A percentile compares a stretch with the other conserved stretches of the same genome.
Conservation (phyloP, 83 land plant genomes). For the Thuja plicata region DNA sequence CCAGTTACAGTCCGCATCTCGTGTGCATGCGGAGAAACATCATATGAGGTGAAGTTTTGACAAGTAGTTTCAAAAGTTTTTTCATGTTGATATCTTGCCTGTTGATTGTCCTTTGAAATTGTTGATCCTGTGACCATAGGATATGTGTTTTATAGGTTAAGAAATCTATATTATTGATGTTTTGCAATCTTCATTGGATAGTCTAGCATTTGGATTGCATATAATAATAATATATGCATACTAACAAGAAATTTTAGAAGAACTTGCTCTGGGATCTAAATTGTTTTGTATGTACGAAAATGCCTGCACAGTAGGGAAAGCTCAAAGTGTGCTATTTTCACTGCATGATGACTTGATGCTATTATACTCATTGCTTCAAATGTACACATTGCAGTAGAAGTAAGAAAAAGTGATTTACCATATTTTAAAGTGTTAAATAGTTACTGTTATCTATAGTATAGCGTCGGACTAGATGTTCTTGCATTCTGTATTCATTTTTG, state of each 20-base stretch:
- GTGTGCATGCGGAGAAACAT: constrained; percentile 84
- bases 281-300: neutral
- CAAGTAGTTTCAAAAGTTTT: neutral
- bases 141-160: neutral
- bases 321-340: neutral
- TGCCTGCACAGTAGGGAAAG: neutral
- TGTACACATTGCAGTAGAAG: neutral
- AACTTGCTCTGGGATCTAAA: neutral
- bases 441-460: neutral
- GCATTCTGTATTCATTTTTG: neutral
- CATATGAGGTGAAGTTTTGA: constrained; percentile 68
- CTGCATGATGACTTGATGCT: neutral
- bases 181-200: neutral
- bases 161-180: neutral
- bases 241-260: neutral
- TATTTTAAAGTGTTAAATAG: neutral
- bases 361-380: neutral
- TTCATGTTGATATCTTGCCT: neutral
- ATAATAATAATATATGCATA: neutral
- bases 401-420: neutral
- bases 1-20: constrained; percentile 83
- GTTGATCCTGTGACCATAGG: neutral
- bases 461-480: neutral
- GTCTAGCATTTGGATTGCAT: neutral
- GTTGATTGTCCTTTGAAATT: neutral